Evolutionary conservation across 495 filamentous ascomycete genomes (phyloP).

Genomic region (Darksidea phi): DNA sequence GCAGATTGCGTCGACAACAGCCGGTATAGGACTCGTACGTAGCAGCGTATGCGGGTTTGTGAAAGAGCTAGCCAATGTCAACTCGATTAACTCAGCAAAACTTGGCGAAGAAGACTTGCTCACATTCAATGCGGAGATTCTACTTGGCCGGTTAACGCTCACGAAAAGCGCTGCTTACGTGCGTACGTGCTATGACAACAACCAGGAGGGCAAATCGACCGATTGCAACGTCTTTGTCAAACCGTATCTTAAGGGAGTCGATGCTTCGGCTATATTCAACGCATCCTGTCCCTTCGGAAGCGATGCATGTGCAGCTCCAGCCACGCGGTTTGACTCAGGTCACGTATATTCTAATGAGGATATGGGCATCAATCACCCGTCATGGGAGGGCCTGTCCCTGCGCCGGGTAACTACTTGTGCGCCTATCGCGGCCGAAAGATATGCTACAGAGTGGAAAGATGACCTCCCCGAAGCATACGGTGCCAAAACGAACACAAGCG

Average conservation of each 20-base stretch:
- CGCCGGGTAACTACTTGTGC: slow-evolving; percentile 28
- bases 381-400: slow-evolving; percentile 8
- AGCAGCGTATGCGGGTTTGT: slow-evolving; percentile 19
- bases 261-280: slow-evolving; percentile 6
- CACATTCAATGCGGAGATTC: slow-evolving; percentile 14
- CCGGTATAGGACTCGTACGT: slow-evolving; percentile 6
- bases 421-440: slow-evolving; percentile 14
- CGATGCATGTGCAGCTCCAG: slow-evolving; percentile 1
- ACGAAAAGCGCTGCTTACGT: slow-evolving; percentile 20
- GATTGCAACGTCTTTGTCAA: slow-evolving; percentile 19
- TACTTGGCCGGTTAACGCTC: slow-evolving; percentile 14
- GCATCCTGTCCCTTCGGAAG: slow-evolving; percentile 26
- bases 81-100: neutral
- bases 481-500: slow-evolving; percentile 1
- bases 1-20: slow-evolving; percentile 10
- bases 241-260: slow-evolving; percentile 12
- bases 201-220: neutral
- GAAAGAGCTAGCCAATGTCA: slow-evolving; percentile 2
- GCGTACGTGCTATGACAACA: slow-evolving; percentile 23
- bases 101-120: slow-evolving; percentile 1
- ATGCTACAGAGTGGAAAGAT: slow-evolving; percentile 15
- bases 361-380: slow-evolving; percentile 31
- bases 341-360: slow-evolving; percentile 20
- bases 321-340: slow-evolving; percentile 21
- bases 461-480: slow-evolving; percentile 1